Conservation (phyloP, 805 yeast species). For the Wickerhamiella siamensis region DNA sequence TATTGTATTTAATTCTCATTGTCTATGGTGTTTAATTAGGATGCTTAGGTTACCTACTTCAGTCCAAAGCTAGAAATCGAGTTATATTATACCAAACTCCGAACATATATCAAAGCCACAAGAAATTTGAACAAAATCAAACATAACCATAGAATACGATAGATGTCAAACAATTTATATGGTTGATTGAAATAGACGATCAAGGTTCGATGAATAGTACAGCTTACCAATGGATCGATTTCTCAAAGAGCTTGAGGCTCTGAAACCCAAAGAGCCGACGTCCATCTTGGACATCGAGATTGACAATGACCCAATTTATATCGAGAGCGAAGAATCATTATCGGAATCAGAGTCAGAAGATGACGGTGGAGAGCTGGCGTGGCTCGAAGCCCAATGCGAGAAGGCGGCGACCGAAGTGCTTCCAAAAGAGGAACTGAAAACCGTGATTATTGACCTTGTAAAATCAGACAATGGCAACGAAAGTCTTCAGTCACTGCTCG, state of each 20-base stretch:
- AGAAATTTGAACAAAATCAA: too few relatives aligned
- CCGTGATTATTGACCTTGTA: constrained; percentile 15
- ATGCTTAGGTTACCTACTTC: too few relatives aligned
- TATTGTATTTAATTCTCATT: too few relatives aligned
- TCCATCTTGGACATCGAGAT: constrained; percentile 8
- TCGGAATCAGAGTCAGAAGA: constrained; percentile 3
- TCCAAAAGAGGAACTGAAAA: constrained; percentile 7
- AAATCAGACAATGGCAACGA: constrained; percentile 34
- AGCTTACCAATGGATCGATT: constrained; percentile 6
- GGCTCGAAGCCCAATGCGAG: constrained; percentile 8
- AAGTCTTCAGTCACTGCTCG: constrained; percentile 52
- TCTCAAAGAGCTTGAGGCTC: constrained; percentile 6
- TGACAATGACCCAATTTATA: constrained; percentile 12
- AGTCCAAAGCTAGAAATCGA: too few relatives aligned
- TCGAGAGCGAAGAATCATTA: background rate
- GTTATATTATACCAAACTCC: too few relatives aligned
- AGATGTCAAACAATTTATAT: too few relatives aligned
- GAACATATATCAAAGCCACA: too few relatives aligned
- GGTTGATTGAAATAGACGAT: background rate
- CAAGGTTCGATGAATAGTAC: background rate
- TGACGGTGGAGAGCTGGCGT: constrained; percentile 3
- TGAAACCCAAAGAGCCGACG: background rate
- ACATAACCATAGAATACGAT: too few relatives aligned
- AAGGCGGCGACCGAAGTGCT: constrained; percentile 4
- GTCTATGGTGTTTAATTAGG: background rate